A percentile compares a stretch with the other conserved stretches of the same genome.
These are phyloP conservation scores for Colletotrichum spaethianum DNA, from an alignment of 2,329 filamentous ascomycete genomes.

Conservation along the genomic window DNA sequence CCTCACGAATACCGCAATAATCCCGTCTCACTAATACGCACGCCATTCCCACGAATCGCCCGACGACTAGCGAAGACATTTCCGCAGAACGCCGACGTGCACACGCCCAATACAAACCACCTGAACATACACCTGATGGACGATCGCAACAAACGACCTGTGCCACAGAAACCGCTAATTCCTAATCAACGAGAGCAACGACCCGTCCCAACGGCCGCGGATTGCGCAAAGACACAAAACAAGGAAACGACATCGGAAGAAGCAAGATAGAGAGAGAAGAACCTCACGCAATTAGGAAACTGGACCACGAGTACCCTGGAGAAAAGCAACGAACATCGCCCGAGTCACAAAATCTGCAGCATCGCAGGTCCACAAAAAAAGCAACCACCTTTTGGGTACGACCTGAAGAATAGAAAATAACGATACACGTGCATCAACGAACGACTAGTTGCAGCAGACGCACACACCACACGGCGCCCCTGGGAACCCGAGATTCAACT, in stretches of 20 bases:
- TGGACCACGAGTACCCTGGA: background rate
- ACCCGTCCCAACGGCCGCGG: background rate
- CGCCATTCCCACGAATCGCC: conserved; percentile 16
- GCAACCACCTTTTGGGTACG: background rate
- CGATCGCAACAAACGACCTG: conserved; percentile 5
- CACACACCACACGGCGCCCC: conserved; percentile 32
- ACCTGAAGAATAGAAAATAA: conserved; percentile 17
- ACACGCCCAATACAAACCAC: conserved; percentile 13
- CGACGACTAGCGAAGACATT: conserved; percentile 23
- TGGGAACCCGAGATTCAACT: conserved; percentile 10
- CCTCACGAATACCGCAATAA: conserved; percentile 16
- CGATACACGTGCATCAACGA: conserved; percentile 31
- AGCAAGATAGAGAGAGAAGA: conserved; percentile 6
- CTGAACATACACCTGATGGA: conserved; percentile 28
- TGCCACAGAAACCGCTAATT: conserved; percentile 30
- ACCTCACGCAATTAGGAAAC: background rate
- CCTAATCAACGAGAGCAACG: conserved; percentile 31
- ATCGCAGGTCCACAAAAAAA: conserved; percentile 22
- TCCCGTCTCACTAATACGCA: conserved; percentile 25
- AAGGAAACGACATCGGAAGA: background rate
- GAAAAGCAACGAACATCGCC: conserved; percentile 17
- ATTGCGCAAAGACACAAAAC: background rate
- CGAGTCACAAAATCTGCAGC: conserved; percentile 23
- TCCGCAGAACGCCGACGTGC: conserved; percentile 13
- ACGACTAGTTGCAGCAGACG: conserved; percentile 20